These are phyloP conservation scores for Taphrina confusa DNA, from an alignment of 1,139 yeast species.

Conservation along the genomic window DNA sequence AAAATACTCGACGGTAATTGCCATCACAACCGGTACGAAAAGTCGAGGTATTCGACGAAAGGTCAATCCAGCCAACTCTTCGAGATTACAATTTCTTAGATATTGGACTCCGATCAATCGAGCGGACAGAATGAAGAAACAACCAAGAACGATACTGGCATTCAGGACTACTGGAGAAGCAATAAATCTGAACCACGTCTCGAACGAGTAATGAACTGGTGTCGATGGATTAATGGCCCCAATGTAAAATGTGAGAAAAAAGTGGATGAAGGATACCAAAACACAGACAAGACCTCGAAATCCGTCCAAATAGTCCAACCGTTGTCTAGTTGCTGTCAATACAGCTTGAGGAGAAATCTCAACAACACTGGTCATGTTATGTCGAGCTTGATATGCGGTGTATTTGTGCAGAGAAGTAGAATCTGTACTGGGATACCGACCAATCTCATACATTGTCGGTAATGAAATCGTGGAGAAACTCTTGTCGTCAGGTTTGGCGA, in stretches of 20 bases:
- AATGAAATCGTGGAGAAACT: background rate
- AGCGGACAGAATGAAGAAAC: conserved; percentile 7
- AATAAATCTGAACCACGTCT: conserved; percentile 3
- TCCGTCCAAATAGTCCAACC: conserved; percentile 10
- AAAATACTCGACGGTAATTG: conserved; percentile 4
- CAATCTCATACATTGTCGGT: conserved; percentile 12
- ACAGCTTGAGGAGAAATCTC: background rate
- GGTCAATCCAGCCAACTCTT: conserved; percentile 2
- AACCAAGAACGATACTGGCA: conserved; percentile 11
- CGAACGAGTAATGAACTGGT: conserved; percentile 6
- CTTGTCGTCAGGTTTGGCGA: background rate
- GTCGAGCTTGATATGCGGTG: no score
- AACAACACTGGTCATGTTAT: no score
- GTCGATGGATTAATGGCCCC: conserved; percentile 11
- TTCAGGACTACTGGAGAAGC: conserved; percentile 10
- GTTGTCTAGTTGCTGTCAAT: background rate
- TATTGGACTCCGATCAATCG: conserved; percentile 16
- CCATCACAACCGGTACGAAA: conserved; percentile 4
- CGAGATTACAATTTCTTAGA: conserved; percentile 4
- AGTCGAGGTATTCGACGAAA: conserved; percentile 2
- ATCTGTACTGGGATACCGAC: background rate
- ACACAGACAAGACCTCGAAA: conserved; percentile 9
- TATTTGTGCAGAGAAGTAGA: background rate
- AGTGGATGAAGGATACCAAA: conserved; percentile 5
- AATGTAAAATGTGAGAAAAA: conserved; percentile 7